Conservation (phyloP, 2,329 filamentous ascomycete genomes). For the Lachnellula subtilissima region DNA sequence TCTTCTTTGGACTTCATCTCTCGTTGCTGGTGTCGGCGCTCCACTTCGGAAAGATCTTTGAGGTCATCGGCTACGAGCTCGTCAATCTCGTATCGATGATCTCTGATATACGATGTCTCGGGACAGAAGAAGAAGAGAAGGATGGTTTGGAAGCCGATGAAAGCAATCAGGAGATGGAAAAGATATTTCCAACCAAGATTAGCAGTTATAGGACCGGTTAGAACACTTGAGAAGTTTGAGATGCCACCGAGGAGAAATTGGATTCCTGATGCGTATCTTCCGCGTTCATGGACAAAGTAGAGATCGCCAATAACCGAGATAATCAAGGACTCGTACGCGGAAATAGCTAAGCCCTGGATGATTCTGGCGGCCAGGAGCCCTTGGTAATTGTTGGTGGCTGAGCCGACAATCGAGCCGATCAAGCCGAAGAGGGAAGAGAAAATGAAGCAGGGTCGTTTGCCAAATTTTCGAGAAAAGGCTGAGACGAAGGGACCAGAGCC, state of each 20-base stretch:
- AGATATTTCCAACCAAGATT: conserved; percentile 40
- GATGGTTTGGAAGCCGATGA: conserved; percentile 9
- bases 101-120: conserved; percentile 44
- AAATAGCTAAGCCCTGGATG: conserved; percentile 21
- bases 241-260: conserved; percentile 39
- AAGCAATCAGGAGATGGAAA: conserved; percentile 12
- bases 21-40: conserved; percentile 7
- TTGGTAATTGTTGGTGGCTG: conserved; percentile 11
- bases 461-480: conserved; percentile 19
- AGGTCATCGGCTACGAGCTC: conserved; percentile 11
- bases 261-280: conserved; percentile 37
- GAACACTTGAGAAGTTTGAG: conserved; percentile 36
- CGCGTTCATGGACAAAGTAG: conserved; percentile 42
- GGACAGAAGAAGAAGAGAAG: conserved; percentile 45
- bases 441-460: conserved; percentile 18
- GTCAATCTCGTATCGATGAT: conserved; percentile 12
- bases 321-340: conserved; percentile 28
- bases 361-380: conserved; percentile 21
- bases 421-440: conserved; percentile 15
- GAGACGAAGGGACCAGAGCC: conserved; percentile 19
- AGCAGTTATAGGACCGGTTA: conserved; percentile 37
- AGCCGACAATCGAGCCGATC: conserved; percentile 17
- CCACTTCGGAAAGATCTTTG: conserved; percentile 3
- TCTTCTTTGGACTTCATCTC: background rate
- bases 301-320: conserved; percentile 36